Evolutionary conservation across 352 stramenopile genomes (phyloP).

Genomic region (Globisporangium nagaii): DNA sequence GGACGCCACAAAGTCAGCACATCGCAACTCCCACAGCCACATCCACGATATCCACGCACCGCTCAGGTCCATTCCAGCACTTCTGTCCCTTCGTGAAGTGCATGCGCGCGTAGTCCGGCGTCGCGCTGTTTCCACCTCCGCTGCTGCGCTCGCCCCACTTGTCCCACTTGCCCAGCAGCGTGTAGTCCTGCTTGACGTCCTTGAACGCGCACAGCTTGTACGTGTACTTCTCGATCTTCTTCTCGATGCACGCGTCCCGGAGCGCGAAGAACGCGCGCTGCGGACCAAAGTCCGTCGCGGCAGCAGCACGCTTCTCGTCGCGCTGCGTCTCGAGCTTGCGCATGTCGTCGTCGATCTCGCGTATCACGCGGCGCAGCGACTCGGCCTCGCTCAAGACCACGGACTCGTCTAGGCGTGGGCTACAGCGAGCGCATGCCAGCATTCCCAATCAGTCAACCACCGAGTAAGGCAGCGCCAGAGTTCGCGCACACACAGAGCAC

Average conservation of each 20-base stretch:
- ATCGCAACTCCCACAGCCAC: background rate
- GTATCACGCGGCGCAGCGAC: constrained; percentile 57
- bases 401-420: constrained; percentile 49
- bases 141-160: constrained; percentile 23
- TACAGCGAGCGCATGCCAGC: constrained; percentile 11
- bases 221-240: constrained; percentile 80
- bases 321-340: constrained; percentile 43
- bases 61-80: constrained; percentile 90
- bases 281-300: constrained; percentile 57
- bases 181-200: constrained; percentile 74
- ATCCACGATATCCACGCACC: constrained; percentile 17
- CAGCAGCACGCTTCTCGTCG: constrained; percentile 31
- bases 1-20: background rate
- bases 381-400: constrained; percentile 54
- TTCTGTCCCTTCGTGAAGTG: constrained; percentile 74
- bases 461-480: background rate
- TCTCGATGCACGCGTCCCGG: constrained; percentile 74
- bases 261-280: constrained; percentile 69
- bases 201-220: constrained; percentile 88
- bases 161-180: constrained; percentile 76
- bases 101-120: constrained; percentile 49
- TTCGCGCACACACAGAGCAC: background rate
- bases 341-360: constrained; percentile 65
- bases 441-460: background rate
- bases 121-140: background rate